phyloP scores from a whole-genome alignment of 176 grass and related monocot genomes.

The Hordeum marinum region DNA sequence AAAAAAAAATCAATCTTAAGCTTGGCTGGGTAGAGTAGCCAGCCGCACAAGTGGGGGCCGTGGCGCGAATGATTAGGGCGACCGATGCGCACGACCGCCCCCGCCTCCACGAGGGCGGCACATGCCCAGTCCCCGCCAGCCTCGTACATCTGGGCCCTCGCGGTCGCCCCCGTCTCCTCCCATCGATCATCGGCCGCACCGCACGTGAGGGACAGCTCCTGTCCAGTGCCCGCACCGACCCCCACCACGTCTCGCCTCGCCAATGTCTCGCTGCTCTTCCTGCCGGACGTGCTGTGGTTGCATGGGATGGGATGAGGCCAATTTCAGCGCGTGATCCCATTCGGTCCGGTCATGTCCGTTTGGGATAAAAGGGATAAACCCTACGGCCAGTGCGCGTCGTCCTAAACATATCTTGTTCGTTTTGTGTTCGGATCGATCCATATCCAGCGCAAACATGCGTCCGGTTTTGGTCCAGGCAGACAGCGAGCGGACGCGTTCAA shows the following conservation, averaged over 20 bases:
- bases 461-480: too few relatives aligned
- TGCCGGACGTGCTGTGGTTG: neutral
- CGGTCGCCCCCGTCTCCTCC: neutral
- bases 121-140: conserved; percentile 20
- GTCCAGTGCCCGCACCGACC: too few relatives aligned
- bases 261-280: too few relatives aligned
- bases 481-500: too few relatives aligned
- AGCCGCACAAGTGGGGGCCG: conserved; percentile 8
- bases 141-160: conserved; percentile 30
- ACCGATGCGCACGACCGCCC: neutral
- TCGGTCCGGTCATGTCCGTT: too few relatives aligned
- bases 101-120: conserved; percentile 28
- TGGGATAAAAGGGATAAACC: too few relatives aligned
- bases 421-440: too few relatives aligned
- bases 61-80: neutral
- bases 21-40: neutral
- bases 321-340: too few relatives aligned
- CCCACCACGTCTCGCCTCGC: too few relatives aligned
- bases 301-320: neutral
- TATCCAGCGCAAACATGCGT: too few relatives aligned
- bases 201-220: conserved; percentile 40
- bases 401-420: too few relatives aligned
- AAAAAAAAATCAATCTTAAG: conserved; percentile 15
- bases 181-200: conserved; percentile 31
- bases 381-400: too few relatives aligned